Evolutionary conservation across 2,329 filamentous ascomycete genomes (phyloP), one percentile per base, ranked within the genome.

Genomic region (Capronia coronata): DNA sequence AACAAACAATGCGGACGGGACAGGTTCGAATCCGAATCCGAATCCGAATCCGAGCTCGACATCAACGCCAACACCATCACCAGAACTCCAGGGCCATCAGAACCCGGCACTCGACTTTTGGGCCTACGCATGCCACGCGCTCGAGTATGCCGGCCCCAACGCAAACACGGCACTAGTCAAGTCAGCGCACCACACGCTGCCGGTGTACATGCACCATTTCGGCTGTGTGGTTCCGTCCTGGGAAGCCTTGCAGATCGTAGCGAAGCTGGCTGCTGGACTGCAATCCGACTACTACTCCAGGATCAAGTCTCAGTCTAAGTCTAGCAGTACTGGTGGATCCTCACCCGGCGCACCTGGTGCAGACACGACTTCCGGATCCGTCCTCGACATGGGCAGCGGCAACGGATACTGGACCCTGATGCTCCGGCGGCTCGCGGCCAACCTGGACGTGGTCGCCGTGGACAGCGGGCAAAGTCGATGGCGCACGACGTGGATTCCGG

Each of bases 361-460:
- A 8, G 16, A 3, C 34, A 5, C 14, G 18, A 16, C 14, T 19
- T 5, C 14, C 13, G 70, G 76, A 4, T 64, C 71, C 10, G 71
- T 88, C 6, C 69, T 83, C 8, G 84, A 88, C 58, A 67, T 87
- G 32, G 85, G 83, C 2, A 81, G 76, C 46, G 85, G 85, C 1
- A 86, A 83, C 62, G 85, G 84, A 9, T 89, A 88, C 68, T 89
- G 84, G 84, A 77, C 79, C 6, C 83, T 80, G 54, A 80, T 86
- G 78, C 75, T 88, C 10, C 76, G 84, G 2, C 66, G 71, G 19
- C 75, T 80, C 59, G 75, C 78, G 16, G 64, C 78, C 27, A 66
- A 68, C 5, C 76, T 81, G 1, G 67, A 68, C 4, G 77, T 81
- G 1, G 67, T 73, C 16, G 72, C 84, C 1, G 75, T 88, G 7